Evolutionary conservation across 495 filamentous ascomycete species (phyloP).

Genomic region (Penicillium cataractarum): DNA sequence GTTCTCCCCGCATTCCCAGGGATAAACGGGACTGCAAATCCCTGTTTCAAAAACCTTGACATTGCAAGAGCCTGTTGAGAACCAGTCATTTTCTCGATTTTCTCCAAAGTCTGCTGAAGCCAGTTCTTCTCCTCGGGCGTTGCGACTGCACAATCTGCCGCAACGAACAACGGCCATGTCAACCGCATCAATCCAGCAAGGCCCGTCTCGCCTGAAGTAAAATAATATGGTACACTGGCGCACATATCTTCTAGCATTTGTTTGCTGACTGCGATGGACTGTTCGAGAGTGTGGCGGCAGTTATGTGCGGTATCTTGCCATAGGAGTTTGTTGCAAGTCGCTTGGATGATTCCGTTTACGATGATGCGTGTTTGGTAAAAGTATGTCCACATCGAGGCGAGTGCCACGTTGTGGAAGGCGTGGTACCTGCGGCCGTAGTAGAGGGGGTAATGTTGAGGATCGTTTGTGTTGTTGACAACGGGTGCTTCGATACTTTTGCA

Average conservation of each 20-base stretch:
- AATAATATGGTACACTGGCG: conserved; percentile 21
- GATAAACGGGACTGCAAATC: background rate
- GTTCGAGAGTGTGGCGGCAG: conserved; percentile 8
- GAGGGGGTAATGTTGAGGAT: background rate
- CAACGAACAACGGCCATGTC: conserved; percentile 26
- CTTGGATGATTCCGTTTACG: conserved; percentile 18
- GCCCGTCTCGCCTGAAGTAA: conserved; percentile 9
- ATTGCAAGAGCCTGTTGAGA: conserved; percentile 16
- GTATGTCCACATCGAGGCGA: conserved; percentile 22
- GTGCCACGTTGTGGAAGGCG: conserved; percentile 3
- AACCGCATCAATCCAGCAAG: conserved; percentile 18
- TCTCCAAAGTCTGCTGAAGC: conserved; percentile 12
- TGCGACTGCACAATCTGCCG: background rate
- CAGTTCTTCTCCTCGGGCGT: conserved; percentile 3
- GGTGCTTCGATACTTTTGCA: conserved; percentile 1
- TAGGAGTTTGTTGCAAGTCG: conserved; percentile 1
- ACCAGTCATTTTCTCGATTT: conserved; percentile 13
- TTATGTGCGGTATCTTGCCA: background rate
- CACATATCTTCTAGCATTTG: conserved; percentile 22
- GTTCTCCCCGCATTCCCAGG: background rate
- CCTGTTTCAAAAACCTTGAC: background rate
- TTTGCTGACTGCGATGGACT: conserved; percentile 11
- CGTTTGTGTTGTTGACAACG: background rate
- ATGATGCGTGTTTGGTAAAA: conserved; percentile 22
- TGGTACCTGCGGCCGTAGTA: conserved; percentile 7